Conservation (phyloP, 2,329 filamentous ascomycete genomes). For the Aspergillus fumigatiaffinis region DNA sequence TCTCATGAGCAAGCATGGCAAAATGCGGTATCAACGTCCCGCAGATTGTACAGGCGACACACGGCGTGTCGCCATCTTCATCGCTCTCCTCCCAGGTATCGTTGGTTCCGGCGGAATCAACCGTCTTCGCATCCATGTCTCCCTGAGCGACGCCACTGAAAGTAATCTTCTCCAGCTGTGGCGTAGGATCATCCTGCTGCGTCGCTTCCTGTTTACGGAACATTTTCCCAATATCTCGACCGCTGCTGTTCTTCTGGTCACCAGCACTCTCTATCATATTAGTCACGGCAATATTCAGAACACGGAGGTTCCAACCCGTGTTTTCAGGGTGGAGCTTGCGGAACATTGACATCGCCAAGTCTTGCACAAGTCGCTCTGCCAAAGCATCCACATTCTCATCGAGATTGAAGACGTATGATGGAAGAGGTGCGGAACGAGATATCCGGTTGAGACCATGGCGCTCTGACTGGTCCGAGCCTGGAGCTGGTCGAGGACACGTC, state of each 20-base stretch:
- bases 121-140: slow-evolving; percentile 5
- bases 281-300: slow-evolving; percentile 82
- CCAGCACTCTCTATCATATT: slow-evolving; percentile 68
- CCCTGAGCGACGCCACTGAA: neutral
- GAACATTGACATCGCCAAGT: slow-evolving; percentile 68
- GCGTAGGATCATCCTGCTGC: slow-evolving; percentile 53
- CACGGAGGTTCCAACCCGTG: slow-evolving; percentile 70
- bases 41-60: slow-evolving; percentile 41
- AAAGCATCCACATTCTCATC: slow-evolving; percentile 55
- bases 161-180: neutral
- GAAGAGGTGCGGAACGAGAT: slow-evolving; percentile 71
- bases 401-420: slow-evolving; percentile 67
- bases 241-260: slow-evolving; percentile 52
- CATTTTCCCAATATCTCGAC: slow-evolving; percentile 77
- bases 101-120: slow-evolving; percentile 9
- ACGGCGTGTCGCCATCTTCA: slow-evolving; percentile 25
- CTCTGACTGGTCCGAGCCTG: slow-evolving; percentile 52
- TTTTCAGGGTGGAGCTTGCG: slow-evolving; percentile 67
- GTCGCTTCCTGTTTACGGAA: slow-evolving; percentile 70
- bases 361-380: slow-evolving; percentile 65
- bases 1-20: slow-evolving; percentile 47
- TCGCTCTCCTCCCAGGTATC: slow-evolving; percentile 33
- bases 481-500: slow-evolving; percentile 59
- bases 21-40: slow-evolving; percentile 47
- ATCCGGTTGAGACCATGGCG: slow-evolving; percentile 63